These are phyloP conservation scores for Xylaria multiplex DNA, from an alignment of 2,329 filamentous ascomycete genomes.

Conservation along the genomic window DNA sequence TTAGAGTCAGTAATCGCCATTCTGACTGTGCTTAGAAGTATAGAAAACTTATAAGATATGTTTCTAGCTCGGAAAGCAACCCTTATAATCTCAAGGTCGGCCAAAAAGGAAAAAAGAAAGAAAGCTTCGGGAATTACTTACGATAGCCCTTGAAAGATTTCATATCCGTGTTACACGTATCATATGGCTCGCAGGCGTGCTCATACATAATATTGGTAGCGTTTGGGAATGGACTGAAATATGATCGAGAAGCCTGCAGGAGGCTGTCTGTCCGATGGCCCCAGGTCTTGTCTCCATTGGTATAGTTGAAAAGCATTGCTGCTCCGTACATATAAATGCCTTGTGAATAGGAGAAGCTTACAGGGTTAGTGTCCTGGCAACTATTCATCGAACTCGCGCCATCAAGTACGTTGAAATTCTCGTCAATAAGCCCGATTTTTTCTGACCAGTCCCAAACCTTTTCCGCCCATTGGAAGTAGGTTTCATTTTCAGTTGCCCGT, in stretches of 20 bases:
- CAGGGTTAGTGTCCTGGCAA: conserved; percentile 62
- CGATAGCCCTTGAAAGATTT: conserved; percentile 74
- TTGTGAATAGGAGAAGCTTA: conserved; percentile 72
- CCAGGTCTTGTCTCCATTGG: conserved; percentile 63
- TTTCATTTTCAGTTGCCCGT: conserved; percentile 73
- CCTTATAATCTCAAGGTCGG: not conserved
- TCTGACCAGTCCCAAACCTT: conserved; percentile 74
- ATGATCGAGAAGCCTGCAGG: conserved; percentile 58
- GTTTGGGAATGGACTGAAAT: conserved; percentile 63
- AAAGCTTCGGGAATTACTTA: conserved; percentile 2
- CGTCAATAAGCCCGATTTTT: conserved; percentile 66
- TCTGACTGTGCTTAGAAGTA: not conserved
- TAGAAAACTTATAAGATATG: not conserved
- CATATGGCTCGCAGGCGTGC: conserved; percentile 69
- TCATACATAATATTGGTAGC: conserved; percentile 72
- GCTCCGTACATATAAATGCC: conserved; percentile 74
- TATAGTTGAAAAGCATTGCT: conserved; percentile 71
- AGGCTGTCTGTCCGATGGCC: conserved; percentile 61
- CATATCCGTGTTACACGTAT: conserved; percentile 70
- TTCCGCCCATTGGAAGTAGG: conserved; percentile 73
- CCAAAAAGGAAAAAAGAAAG: not conserved
- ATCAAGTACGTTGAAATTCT: conserved; percentile 67
- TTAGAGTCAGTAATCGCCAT: conserved; percentile 1
- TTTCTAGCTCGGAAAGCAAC: not conserved
- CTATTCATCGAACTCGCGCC: conserved; percentile 65